These are phyloP conservation scores for Fraxinus floribunda DNA, from an alignment of 305 asterid species.

Conservation along the genomic window DNA sequence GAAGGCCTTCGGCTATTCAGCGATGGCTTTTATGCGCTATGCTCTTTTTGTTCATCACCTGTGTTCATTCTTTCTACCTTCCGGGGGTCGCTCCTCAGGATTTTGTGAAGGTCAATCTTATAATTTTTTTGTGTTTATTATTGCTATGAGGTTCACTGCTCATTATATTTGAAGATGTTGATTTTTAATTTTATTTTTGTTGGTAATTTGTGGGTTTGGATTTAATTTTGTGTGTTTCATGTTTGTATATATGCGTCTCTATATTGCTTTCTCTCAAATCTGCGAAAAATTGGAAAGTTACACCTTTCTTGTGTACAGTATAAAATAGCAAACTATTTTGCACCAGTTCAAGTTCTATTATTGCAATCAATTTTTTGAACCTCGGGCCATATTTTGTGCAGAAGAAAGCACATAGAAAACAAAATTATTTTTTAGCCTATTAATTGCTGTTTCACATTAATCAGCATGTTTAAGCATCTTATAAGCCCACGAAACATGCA, in stretches of 20 bases:
- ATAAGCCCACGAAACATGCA: background rate
- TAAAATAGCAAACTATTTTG: background rate
- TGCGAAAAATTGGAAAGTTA: background rate
- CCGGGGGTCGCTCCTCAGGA: conserved; percentile 62
- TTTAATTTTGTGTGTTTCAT: background rate
- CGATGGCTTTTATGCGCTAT: conserved; percentile 30
- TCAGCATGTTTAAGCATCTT: background rate
- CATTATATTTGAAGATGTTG: background rate
- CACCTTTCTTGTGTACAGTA: background rate
- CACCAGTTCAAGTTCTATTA: background rate
- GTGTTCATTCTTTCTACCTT: conserved; percentile 42
- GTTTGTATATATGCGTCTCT: background rate
- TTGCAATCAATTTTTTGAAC: background rate
- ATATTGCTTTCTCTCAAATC: background rate
- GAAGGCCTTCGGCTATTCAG: conserved; percentile 30
- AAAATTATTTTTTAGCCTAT: background rate
- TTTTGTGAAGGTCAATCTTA: conserved; percentile 36
- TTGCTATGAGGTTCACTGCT: background rate
- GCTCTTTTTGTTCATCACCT: conserved; percentile 24
- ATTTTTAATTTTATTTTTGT: background rate
- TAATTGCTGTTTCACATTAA: background rate
- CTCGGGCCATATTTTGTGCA: background rate
- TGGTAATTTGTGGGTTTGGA: background rate
- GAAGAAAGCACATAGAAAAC: background rate
- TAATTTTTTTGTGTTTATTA: background rate